Evolutionary conservation across 177 flowering plant species (phyloP).

Genomic region (Vitis hybrid): DNA sequence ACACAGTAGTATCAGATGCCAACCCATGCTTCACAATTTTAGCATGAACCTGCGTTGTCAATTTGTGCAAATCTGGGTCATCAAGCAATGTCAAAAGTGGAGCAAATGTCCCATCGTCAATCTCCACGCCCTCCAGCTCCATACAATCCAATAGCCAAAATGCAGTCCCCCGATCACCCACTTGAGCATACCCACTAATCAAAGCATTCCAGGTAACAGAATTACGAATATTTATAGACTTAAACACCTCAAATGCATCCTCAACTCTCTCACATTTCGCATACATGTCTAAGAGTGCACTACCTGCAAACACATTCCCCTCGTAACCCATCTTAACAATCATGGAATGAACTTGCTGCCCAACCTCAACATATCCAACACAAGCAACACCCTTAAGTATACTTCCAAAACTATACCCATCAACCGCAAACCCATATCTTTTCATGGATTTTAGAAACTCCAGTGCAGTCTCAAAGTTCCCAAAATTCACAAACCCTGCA

Average conservation of each 20-base stretch:
- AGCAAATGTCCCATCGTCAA: slow-evolving; percentile 76
- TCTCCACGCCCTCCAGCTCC: slow-evolving; percentile 48
- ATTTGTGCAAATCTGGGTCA: slow-evolving; percentile 14
- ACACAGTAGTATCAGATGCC: slow-evolving; percentile 34
- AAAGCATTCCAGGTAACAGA: slow-evolving; percentile 79
- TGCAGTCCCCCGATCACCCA: slow-evolving; percentile 36
- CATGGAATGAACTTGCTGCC: slow-evolving; percentile 58
- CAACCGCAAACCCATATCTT: slow-evolving; percentile 39
- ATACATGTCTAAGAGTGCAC: slow-evolving; percentile 82
- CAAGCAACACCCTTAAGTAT: slow-evolving; percentile 59
- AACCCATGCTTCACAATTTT: slow-evolving; percentile 53
- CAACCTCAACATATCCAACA: slow-evolving; percentile 27
- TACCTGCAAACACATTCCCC: slow-evolving; percentile 53
- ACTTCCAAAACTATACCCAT: slow-evolving; percentile 69
- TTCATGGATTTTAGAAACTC: slow-evolving; percentile 49
- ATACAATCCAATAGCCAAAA: slow-evolving; percentile 48
- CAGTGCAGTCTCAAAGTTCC: slow-evolving; percentile 40
- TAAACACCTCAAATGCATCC: slow-evolving; percentile 62
- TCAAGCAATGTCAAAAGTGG: slow-evolving; percentile 53
- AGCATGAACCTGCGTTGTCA: slow-evolving; percentile 53
- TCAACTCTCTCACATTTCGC: slow-evolving; percentile 59
- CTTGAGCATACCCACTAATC: slow-evolving; percentile 55
- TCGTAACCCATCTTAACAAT: slow-evolving; percentile 50
- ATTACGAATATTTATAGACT: slow-evolving; percentile 44
- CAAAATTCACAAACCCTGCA: slow-evolving; percentile 50